Conservation (phyloP, 768 basidiomycete species). For the Panaeolus cyanescens region DNA sequence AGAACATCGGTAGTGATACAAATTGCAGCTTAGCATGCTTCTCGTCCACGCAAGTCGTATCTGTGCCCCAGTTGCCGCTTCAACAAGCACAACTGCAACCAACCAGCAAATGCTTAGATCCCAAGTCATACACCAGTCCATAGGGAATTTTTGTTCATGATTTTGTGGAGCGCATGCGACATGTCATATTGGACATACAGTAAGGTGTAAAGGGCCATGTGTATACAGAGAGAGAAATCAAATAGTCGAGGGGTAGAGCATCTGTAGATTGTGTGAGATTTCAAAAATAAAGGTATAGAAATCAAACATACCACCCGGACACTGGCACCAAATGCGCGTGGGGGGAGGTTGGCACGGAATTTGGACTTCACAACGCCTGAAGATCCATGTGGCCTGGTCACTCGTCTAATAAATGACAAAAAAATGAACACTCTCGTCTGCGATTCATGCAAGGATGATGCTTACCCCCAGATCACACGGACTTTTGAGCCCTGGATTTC, state of each 20-base stretch:
- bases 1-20: neutral
- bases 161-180: slow-evolving; percentile 32
- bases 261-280: slow-evolving; percentile 43
- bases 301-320: slow-evolving; percentile 78
- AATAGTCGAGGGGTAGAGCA: slow-evolving; percentile 91
- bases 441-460: slow-evolving; percentile 11
- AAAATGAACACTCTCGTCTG: neutral
- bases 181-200: slow-evolving; percentile 51
- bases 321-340: slow-evolving; percentile 90
- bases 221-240: slow-evolving; percentile 43
- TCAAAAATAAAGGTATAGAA: neutral
- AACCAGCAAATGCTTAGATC: neutral
- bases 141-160: slow-evolving; percentile 20
- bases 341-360: slow-evolving; percentile 94
- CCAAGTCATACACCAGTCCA: neutral
- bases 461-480: slow-evolving; percentile 98
- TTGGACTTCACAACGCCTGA: slow-evolving; percentile 97
- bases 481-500: slow-evolving; percentile 94
- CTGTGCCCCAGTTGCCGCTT: neutral
- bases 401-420: slow-evolving; percentile 56
- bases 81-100: neutral
- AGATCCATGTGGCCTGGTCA: slow-evolving; percentile 92
- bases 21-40: too few relatives aligned
- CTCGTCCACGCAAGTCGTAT: neutral
- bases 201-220: slow-evolving; percentile 35